A percentile compares a stretch with the other conserved stretches of the same genome.
Conservation (phyloP, 176 grass and related monocot species). For the Oryza brachyantha region DNA sequence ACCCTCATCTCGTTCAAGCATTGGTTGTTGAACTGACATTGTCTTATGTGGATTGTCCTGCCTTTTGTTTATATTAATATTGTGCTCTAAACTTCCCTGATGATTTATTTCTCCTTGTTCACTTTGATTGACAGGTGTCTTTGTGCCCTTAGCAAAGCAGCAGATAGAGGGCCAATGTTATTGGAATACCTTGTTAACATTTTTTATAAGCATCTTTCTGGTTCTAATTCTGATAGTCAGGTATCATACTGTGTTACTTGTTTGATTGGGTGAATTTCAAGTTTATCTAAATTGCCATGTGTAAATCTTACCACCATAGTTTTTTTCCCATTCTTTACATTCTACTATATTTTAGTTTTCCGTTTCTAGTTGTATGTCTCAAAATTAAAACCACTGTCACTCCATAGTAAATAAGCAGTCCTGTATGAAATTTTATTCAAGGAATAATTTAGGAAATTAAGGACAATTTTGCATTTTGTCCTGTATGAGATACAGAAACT, state of each 20-base stretch:
- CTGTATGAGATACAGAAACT: conserved; percentile 2
- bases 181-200: conserved; percentile 77
- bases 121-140: conserved; percentile 67
- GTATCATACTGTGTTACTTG: conserved; percentile 44
- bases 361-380: conserved; percentile 5
- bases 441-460: not conserved
- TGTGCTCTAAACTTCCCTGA: conserved; percentile 1
- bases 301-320: conserved; percentile 10
- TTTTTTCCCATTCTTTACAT: conserved; percentile 24
- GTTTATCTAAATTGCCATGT: conserved; percentile 8
- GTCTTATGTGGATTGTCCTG: conserved; percentile 3
- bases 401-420: conserved; percentile 7
- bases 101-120: conserved; percentile 26
- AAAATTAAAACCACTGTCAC: conserved; percentile 19
- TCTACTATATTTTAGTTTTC: conserved; percentile 7
- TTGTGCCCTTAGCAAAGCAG: conserved; percentile 84
- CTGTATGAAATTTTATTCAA: conserved; percentile 9
- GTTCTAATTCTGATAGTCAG: conserved; percentile 74
- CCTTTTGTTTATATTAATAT: not conserved
- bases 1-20: conserved; percentile 13
- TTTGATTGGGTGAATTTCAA: conserved; percentile 25
- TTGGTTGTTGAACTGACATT: not conserved
- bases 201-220: conserved; percentile 89
- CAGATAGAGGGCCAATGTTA: conserved; percentile 71
- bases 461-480: conserved; percentile 12